Evolutionary conservation across 2,329 filamentous ascomycete species (phyloP).

Genomic region (Ceratocystis papillata): DNA sequence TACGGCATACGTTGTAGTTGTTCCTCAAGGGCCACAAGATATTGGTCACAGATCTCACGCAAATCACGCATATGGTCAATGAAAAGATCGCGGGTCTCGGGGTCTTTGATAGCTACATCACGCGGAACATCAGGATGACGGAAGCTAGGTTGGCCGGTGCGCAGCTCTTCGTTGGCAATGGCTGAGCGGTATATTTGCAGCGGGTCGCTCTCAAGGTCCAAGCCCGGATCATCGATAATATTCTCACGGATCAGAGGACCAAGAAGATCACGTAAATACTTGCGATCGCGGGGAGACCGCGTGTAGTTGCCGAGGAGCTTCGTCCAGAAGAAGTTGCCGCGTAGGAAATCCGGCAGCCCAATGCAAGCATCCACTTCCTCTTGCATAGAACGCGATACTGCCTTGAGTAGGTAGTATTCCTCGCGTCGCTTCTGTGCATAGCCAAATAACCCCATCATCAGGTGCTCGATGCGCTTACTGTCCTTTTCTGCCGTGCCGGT

Average conservation of each 20-base stretch:
- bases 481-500: slow-evolving; percentile 82
- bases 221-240: slow-evolving; percentile 78
- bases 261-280: slow-evolving; percentile 78
- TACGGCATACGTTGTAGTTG: slow-evolving; percentile 82
- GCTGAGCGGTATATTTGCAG: slow-evolving; percentile 93
- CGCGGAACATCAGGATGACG: slow-evolving; percentile 75
- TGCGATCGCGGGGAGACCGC: slow-evolving; percentile 80
- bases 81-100: slow-evolving; percentile 82
- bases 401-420: slow-evolving; percentile 89
- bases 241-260: slow-evolving; percentile 80
- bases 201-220: slow-evolving; percentile 93
- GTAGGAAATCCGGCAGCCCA: slow-evolving; percentile 70
- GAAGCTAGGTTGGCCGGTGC: slow-evolving; percentile 73
- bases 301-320: slow-evolving; percentile 80
- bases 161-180: slow-evolving; percentile 94
- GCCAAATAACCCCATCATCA: slow-evolving; percentile 94
- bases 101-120: slow-evolving; percentile 90
- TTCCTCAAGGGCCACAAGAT: slow-evolving; percentile 72
- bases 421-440: slow-evolving; percentile 95
- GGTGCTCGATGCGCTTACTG: slow-evolving; percentile 77
- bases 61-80: slow-evolving; percentile 91
- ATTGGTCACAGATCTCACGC: slow-evolving; percentile 86
- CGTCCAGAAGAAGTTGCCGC: slow-evolving; percentile 87
- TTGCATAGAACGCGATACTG: slow-evolving; percentile 68
- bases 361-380: slow-evolving; percentile 71